Percentiles rank a stretch among this genome's conserved stretches.
These are phyloP conservation scores for Rhazya stricta DNA, from an alignment of 257 asterid species.

Conservation along the genomic window DNA sequence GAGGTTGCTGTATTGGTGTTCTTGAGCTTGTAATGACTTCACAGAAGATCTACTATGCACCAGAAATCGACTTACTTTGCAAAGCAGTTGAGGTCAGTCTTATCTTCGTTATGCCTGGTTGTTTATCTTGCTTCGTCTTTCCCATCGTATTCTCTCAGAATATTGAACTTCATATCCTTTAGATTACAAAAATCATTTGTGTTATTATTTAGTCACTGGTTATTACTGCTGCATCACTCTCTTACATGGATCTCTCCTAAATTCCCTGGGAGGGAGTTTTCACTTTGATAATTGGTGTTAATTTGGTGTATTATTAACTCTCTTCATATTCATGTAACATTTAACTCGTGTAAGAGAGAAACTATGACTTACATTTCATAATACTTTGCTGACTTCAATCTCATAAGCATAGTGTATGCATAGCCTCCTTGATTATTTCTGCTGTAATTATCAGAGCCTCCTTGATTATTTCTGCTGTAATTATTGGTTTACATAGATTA, in stretches of 20 bases:
- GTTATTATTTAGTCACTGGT: neutral
- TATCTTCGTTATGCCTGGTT: neutral
- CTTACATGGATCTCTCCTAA: too few species aligned
- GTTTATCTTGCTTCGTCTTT: neutral
- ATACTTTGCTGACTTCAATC: too few species aligned
- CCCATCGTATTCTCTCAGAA: neutral
- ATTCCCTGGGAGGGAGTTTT: too few species aligned
- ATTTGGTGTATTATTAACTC: neutral
- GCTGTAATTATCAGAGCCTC: too few species aligned
- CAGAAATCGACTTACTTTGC: constrained; percentile 22
- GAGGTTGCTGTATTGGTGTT: constrained; percentile 25
- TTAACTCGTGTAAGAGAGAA: too few species aligned
- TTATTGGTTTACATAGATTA: too few species aligned
- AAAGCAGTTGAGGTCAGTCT: constrained; percentile 26
- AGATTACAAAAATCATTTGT: neutral
- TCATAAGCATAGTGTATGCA: neutral
- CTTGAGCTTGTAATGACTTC: constrained; percentile 24
- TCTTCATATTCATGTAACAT: too few species aligned
- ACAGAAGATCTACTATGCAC: constrained; percentile 25
- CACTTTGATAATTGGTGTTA: too few species aligned
- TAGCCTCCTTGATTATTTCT: neutral
- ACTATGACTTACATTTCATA: too few species aligned
- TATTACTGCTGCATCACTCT: too few species aligned
- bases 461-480: too few species aligned
- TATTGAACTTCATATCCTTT: neutral